A percentile compares a stretch with the other conserved stretches of the same genome.
Evolutionary conservation across 306 rosid species (phyloP).

Genomic region (barrel medic (Medicago truncatula)): DNA sequence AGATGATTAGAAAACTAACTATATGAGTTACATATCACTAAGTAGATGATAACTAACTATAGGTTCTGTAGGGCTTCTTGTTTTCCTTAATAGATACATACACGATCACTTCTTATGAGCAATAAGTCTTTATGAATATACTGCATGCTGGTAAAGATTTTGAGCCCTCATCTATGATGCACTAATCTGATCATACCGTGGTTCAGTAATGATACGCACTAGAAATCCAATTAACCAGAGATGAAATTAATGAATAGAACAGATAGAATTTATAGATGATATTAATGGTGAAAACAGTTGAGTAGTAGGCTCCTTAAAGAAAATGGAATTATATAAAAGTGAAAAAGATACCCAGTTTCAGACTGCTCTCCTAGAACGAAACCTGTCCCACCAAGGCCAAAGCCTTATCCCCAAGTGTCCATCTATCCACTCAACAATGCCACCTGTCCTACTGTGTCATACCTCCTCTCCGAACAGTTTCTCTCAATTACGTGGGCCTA

Average conservation of each 20-base stretch:
- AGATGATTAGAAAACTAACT: not conserved
- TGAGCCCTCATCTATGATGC: slow-evolving; percentile 7
- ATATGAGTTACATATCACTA: no score
- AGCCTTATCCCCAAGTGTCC: not conserved
- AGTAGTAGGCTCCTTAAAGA: not conserved
- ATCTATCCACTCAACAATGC: not conserved
- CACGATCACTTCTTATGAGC: slow-evolving; percentile 24
- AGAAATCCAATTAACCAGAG: not conserved
- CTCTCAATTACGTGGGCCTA: not conserved
- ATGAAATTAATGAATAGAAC: not conserved
- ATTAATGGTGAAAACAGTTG: not conserved
- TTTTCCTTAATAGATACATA: slow-evolving; percentile 18
- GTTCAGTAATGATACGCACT: not conserved
- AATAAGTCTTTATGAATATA: not conserved
- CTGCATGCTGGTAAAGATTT: slow-evolving; percentile 4
- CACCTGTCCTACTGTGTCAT: not conserved
- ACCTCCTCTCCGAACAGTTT: not conserved
- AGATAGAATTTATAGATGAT: not conserved
- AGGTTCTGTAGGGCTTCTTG: no score
- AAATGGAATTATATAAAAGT: not conserved
- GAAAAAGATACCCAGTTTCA: not conserved
- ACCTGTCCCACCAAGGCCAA: not conserved
- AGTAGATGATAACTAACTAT: no score
- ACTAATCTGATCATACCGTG: slow-evolving; percentile 15
- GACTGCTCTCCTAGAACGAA: not conserved